Evolutionary conservation across 345 rosid species (phyloP).

Genomic region (Moringa oleifera): DNA sequence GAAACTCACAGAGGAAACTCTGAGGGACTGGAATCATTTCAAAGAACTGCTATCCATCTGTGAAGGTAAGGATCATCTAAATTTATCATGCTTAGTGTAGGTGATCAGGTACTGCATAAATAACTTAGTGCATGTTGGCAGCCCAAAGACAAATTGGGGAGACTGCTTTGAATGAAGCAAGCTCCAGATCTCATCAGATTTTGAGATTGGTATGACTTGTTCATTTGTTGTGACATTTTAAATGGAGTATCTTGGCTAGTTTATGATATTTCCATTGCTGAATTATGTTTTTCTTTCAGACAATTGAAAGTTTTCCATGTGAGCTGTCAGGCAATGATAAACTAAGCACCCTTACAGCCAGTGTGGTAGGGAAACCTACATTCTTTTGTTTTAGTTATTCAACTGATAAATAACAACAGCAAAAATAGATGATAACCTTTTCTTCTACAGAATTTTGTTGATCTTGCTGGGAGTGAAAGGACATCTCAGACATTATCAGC

Average conservation of each 20-base stretch:
- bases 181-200: conserved; percentile 98
- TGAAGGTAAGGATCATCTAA: conserved; percentile 47
- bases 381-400: conserved; percentile 5
- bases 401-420: neutral
- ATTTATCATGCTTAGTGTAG: conserved; percentile 1
- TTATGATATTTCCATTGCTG: conserved; percentile 8
- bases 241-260: conserved; percentile 4
- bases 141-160: conserved; percentile 96
- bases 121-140: conserved; percentile 29
- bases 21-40: conserved; percentile 71
- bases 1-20: conserved; percentile 73
- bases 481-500: conserved; percentile 90
- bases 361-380: conserved; percentile 51
- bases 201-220: conserved; percentile 62
- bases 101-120: conserved; percentile 8
- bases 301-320: conserved; percentile 69
- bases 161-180: conserved; percentile 84
- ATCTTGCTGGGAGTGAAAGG: conserved; percentile 98
- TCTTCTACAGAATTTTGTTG: conserved; percentile 68
- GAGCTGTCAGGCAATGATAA: conserved; percentile 57
- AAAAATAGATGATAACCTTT: conserved; percentile 7
- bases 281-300: conserved; percentile 34
- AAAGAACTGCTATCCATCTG: conserved; percentile 68
- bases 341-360: conserved; percentile 70
- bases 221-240: conserved; percentile 13